A percentile compares a stretch with the other conserved stretches of the same genome.
phyloP scores from a whole-genome alignment of 495 filamentous ascomycete genomes.

The Aspergillus mulundensis region DNA sequence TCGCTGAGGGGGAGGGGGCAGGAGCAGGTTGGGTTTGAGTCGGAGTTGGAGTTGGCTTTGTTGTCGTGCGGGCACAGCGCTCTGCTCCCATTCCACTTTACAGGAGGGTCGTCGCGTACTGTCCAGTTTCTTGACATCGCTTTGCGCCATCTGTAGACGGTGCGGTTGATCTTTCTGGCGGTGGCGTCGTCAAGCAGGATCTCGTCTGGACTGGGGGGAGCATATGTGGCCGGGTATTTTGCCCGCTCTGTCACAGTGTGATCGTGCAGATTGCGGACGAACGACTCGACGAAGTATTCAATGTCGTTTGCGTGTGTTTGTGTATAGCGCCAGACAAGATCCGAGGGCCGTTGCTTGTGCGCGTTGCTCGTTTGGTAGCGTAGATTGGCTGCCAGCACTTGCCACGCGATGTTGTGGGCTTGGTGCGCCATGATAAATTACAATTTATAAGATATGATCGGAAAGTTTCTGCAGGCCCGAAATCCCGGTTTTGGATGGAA shows the following conservation, averaged over 20 bases:
- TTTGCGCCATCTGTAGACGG: slow-evolving; percentile 5
- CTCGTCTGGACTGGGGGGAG: neutral
- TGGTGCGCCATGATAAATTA: neutral
- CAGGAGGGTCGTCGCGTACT: no score
- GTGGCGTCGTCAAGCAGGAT: neutral
- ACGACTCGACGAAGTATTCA: slow-evolving; percentile 14
- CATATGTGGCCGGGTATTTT: slow-evolving; percentile 15
- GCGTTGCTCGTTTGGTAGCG: neutral
- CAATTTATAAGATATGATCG: no score
- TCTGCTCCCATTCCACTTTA: neutral
- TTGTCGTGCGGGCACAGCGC: neutral
- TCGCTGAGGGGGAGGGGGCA: neutral
- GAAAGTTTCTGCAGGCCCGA: no score
- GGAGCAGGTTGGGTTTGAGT: neutral
- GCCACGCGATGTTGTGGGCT: neutral
- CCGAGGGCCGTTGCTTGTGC: neutral
- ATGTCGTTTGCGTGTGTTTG: slow-evolving; percentile 3
- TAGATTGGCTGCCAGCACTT: neutral
- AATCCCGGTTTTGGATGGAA: no score
- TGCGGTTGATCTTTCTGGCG: neutral
- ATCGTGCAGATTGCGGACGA: slow-evolving; percentile 13
- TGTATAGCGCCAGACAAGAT: neutral
- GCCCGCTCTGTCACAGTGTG: slow-evolving; percentile 19
- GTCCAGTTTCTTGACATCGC: neutral
- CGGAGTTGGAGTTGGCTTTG: no score